Evolutionary conservation across 768 basidiomycete genomes (phyloP).

Genomic region (Hygrophorus pudorinus): DNA sequence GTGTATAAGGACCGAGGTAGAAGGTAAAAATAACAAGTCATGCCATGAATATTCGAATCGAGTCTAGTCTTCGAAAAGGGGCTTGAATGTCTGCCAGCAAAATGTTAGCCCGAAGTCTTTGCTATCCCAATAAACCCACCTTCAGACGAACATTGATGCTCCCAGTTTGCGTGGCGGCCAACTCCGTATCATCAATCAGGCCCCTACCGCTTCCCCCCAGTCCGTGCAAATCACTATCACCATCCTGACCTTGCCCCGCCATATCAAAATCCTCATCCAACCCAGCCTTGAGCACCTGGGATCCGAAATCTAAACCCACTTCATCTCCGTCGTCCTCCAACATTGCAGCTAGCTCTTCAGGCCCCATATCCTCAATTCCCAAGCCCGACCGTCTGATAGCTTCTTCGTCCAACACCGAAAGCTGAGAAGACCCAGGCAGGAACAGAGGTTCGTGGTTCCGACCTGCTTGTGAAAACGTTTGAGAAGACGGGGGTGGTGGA

Average conservation of each 20-base stretch:
- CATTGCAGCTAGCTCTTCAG: conserved; percentile 40
- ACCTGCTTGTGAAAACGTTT: conserved; percentile 7
- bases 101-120: conserved; percentile 1
- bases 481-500: conserved; percentile 22
- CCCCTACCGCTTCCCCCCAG: conserved; percentile 22
- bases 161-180: conserved; percentile 31
- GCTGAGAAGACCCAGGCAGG: conserved; percentile 34
- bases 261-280: conserved; percentile 10
- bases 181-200: conserved; percentile 24
- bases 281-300: neutral
- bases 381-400: conserved; percentile 51
- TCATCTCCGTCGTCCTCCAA: conserved; percentile 7
- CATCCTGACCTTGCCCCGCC: conserved; percentile 13
- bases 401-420: conserved; percentile 45
- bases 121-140: conserved; percentile 16
- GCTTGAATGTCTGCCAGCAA: conserved; percentile 30
- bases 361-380: conserved; percentile 57
- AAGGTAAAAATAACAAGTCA: no score
- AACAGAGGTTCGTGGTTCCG: conserved; percentile 31
- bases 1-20: no score
- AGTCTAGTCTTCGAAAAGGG: conserved; percentile 39
- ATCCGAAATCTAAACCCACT: conserved; percentile 18
- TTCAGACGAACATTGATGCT: conserved; percentile 19
- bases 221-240: neutral
- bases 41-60: no score